These are phyloP conservation scores for Venturia nashicola DNA, from an alignment of 2,329 filamentous ascomycete genomes.

Conservation along the genomic window DNA sequence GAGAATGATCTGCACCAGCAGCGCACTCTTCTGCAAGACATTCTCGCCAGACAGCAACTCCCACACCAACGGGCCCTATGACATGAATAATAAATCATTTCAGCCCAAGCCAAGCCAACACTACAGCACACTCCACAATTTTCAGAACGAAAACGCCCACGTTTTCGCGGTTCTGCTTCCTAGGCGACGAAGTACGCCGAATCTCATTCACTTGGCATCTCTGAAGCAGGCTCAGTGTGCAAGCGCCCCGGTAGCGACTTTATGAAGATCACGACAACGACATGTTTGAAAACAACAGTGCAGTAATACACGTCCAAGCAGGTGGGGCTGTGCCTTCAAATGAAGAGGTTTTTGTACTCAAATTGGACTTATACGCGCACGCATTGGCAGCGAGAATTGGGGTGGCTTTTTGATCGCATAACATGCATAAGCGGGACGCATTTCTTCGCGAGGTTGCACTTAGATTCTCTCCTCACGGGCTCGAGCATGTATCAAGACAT, in stretches of 20 bases:
- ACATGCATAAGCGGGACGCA: not conserved
- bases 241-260: not conserved
- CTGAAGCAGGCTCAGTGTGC: not conserved
- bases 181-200: too few species aligned
- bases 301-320: not conserved
- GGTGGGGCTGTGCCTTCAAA: not conserved
- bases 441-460: not conserved
- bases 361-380: not conserved
- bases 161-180: too few species aligned
- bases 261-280: not conserved
- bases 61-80: constrained; percentile 2
- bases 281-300: not conserved
- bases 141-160: too few species aligned
- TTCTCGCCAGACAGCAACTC: constrained; percentile 6
- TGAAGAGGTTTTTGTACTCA: not conserved
- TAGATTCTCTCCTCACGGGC: not conserved
- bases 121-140: too few species aligned
- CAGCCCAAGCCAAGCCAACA: too few species aligned
- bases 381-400: not conserved
- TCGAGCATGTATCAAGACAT: not conserved
- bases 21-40: constrained; percentile 1
- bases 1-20: constrained; percentile 5
- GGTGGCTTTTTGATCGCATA: not conserved
- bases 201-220: not conserved
- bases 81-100: not conserved